These are phyloP conservation scores for Podaxis carcinomalis DNA, from an alignment of 768 basidiomycete species.

Conservation along the genomic window DNA sequence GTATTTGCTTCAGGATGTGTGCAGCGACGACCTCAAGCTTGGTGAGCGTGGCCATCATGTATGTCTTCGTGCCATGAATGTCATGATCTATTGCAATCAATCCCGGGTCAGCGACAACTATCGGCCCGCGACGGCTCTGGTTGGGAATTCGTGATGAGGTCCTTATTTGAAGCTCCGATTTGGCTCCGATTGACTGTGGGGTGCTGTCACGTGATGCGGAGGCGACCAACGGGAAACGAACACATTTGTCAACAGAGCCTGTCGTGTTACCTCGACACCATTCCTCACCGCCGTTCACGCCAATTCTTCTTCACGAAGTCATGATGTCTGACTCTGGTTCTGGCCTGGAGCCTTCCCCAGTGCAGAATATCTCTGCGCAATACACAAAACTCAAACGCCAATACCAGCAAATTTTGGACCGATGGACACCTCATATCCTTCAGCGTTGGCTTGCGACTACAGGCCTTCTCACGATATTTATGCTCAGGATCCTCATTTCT, in stretches of 20 bases:
- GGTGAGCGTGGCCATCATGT: conserved; percentile 17
- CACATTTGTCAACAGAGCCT: conserved; percentile 15
- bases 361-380: conserved; percentile 43
- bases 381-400: conserved; percentile 60
- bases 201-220: neutral
- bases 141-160: neutral
- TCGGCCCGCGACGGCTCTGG: neutral
- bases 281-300: conserved; percentile 5
- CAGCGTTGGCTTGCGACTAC: conserved; percentile 84
- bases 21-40: conserved; percentile 30
- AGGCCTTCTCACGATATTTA: conserved; percentile 69
- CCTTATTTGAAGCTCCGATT: neutral
- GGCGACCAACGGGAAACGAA: conserved; percentile 11
- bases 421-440: conserved; percentile 85
- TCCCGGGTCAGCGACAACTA: neutral
- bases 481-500: conserved; percentile 79
- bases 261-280: conserved; percentile 11
- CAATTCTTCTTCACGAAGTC: conserved; percentile 21
- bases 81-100: neutral
- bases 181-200: too few species aligned
- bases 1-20: conserved; percentile 27
- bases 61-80: neutral
- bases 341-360: conserved; percentile 40
- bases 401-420: conserved; percentile 88
- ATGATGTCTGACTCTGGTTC: conserved; percentile 52